Evolutionary conservation across 176 grass and related monocot species (phyloP).

Genomic region (Lolium rigidum): DNA sequence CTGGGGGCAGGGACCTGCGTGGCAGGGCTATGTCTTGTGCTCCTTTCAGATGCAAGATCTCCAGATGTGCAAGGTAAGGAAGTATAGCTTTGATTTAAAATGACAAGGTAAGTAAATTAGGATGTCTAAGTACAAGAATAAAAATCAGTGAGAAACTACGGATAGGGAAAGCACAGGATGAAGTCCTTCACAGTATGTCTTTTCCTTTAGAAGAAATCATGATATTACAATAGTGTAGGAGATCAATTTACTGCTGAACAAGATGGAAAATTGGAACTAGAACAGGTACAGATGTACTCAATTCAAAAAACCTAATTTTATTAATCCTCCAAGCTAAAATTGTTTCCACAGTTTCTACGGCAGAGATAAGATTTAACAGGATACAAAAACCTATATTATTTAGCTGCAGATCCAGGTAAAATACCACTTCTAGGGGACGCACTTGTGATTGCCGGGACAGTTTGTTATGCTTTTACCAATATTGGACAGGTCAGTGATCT

Average conservation of each 20-base stretch:
- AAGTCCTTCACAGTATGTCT: constrained; percentile 10
- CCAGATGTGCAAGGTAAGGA: constrained; percentile 40
- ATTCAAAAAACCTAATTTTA: constrained; percentile 1
- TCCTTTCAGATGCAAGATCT: constrained; percentile 62
- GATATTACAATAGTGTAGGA: not conserved
- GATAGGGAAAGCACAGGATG: not conserved
- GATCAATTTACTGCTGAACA: not conserved
- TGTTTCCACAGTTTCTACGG: constrained; percentile 1
- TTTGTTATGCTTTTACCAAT: constrained; percentile 73
- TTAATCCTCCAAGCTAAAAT: constrained; percentile 12
- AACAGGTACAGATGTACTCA: not conserved
- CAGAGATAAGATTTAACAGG: not conserved
- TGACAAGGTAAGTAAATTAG: constrained; percentile 11
- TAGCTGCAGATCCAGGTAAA: constrained; percentile 55
- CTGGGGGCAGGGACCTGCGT: constrained; percentile 57
- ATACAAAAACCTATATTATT: not conserved
- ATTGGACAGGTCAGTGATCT: constrained; percentile 65
- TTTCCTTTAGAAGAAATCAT: not conserved
- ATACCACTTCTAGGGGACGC: constrained; percentile 70
- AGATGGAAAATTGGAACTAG: constrained; percentile 17
- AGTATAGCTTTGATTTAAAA: not conserved
- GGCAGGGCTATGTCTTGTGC: constrained; percentile 62
- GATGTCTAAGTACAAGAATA: not conserved
- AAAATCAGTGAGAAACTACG: not conserved
- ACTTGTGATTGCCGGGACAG: constrained; percentile 75